These are phyloP conservation scores for Phaffia australis DNA, from an alignment of 768 basidiomycete genomes.

Conservation along the genomic window DNA sequence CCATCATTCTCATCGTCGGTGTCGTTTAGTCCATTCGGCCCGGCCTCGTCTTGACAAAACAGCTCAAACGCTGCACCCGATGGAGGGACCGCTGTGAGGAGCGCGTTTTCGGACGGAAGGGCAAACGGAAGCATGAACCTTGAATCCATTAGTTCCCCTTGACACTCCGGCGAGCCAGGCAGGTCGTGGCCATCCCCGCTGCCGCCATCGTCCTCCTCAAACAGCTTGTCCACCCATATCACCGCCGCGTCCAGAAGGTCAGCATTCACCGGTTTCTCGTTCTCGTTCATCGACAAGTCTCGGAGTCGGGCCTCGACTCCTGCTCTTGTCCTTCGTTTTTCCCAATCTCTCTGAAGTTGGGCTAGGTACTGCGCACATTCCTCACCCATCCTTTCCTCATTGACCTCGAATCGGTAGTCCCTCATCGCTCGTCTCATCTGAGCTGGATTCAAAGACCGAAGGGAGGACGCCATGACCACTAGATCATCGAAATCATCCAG, in stretches of 20 bases:
- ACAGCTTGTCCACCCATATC: constrained; percentile 5
- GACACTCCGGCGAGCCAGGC: constrained; percentile 60
- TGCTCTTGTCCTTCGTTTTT: constrained; percentile 72
- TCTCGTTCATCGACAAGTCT: constrained; percentile 47
- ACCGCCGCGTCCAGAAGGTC: background rate
- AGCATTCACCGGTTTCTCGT: constrained; percentile 1
- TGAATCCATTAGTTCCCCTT: constrained; percentile 85
- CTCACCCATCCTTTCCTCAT: constrained; percentile 82
- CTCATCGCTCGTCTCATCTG: constrained; percentile 92
- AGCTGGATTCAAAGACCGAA: constrained; percentile 78
- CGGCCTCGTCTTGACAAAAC: constrained; percentile 23
- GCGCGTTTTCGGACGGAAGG: constrained; percentile 64
- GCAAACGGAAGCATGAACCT: constrained; percentile 81
- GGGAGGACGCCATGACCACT: constrained; percentile 75
- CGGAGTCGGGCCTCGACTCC: constrained; percentile 75
- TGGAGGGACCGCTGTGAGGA: constrained; percentile 49
- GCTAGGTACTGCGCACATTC: constrained; percentile 90
- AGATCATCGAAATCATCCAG: constrained; percentile 78
- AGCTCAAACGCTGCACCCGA: constrained; percentile 31
- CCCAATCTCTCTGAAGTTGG: constrained; percentile 96
- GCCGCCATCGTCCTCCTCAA: constrained; percentile 13
- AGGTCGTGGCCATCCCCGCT: constrained; percentile 70
- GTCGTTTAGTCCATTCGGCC: constrained; percentile 16
- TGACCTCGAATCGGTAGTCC: constrained; percentile 77
- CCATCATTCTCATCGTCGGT: background rate